Base-by-base conservation (phyloP, 2,329 filamentous ascomycete genomes). In the Penicillium rolfsii region DNA sequence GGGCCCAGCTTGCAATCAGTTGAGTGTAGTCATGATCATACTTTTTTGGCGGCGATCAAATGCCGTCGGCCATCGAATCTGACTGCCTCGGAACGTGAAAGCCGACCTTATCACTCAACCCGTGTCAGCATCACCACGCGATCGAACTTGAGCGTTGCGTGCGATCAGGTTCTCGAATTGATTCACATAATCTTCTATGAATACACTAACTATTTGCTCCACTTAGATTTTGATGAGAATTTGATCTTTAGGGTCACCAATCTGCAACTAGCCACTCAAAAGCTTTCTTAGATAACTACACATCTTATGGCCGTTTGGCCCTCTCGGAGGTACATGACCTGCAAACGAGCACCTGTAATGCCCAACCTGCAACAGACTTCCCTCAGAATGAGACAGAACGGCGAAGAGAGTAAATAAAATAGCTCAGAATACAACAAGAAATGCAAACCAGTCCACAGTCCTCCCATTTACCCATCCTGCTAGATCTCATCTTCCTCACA, bases 21-120 rank as follows among this genome's bases (percentile, higher is more conserved):
- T 24, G 16, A 30, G 55, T 41, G 22, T 48, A 61, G 35, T 58
- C 57, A 60, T 46, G 4, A 36, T 36, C 35, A 36, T 36, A 36
- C 35, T 55, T 49, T 35, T 40, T n/a, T 11, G 24, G 19, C 52
- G 58, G 61, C 64, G 53, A 64, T 60, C 67, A 65, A 64, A 65
- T 64, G 57, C 68, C 64, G 63, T 61, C 50, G 63, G 62, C 22
- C 57, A 41, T 54, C n/a, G 43, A 59, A 58, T 52, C 35, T 54
- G 46, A 38, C 60, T 62, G 57, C 69, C 68, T 71, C 68, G 69
- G 69, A 70, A 70, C 50, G 64, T 64, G 50, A 54, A 62, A 63
- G 56, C 64, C 68, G 68, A 64, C 36, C 28, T 56, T 57, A 24
- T 52, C 30, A 49, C 57, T 30, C 30, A 58, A 14, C 52, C 58